Evolutionary conservation across 768 basidiomycete genomes (phyloP).

Genomic region (Naganishia randhawae): DNA sequence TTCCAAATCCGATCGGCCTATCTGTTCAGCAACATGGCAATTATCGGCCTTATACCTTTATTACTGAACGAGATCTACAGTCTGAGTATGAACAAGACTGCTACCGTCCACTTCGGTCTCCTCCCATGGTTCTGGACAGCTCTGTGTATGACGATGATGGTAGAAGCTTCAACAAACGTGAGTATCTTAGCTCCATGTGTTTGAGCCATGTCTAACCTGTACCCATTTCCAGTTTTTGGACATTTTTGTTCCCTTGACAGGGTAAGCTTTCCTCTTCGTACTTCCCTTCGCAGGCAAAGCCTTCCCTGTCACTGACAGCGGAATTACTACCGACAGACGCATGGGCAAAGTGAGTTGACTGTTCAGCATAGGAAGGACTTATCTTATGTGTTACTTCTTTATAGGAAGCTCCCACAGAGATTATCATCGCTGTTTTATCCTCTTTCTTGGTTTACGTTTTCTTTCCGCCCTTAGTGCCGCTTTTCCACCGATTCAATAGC

Average conservation of each 20-base stretch:
- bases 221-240: conserved; percentile 64
- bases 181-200: conserved; percentile 27
- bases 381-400: background rate
- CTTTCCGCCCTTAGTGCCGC: conserved; percentile 64
- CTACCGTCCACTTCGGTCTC: conserved; percentile 40
- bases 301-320: conserved; percentile 79
- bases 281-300: too few species aligned
- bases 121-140: conserved; percentile 20
- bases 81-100: conserved; percentile 57
- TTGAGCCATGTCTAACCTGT: conserved; percentile 50
- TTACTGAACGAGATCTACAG: conserved; percentile 6
- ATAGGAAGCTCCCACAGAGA: conserved; percentile 74
- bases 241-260: conserved; percentile 84
- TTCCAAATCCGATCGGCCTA: conserved; percentile 71
- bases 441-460: conserved; percentile 59
- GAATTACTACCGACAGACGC: conserved; percentile 48
- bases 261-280: conserved; percentile 57
- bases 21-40: conserved; percentile 60
- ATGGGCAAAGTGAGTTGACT: conserved; percentile 58
- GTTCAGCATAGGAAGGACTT: background rate
- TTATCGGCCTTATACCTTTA: conserved; percentile 53
- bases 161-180: conserved; percentile 52
- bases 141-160: conserved; percentile 30
- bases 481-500: conserved; percentile 68
- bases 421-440: conserved; percentile 78